These are phyloP conservation scores for Huntiella decipiens DNA, from an alignment of 2,329 filamentous ascomycete genomes.

Conservation along the genomic window DNA sequence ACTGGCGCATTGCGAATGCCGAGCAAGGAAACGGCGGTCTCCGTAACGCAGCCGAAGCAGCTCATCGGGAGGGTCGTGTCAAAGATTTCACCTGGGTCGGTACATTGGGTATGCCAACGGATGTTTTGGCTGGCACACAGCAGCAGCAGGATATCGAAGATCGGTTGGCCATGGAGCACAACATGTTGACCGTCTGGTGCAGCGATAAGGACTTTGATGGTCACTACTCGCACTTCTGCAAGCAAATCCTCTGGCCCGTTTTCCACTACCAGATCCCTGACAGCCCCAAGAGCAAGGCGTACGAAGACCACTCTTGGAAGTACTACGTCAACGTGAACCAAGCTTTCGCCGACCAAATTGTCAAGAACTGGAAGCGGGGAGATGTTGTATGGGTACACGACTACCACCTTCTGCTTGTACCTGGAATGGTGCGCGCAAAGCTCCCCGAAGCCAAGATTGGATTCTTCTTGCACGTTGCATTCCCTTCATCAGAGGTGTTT, in stretches of 20 bases:
- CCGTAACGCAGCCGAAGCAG: constrained; percentile 69
- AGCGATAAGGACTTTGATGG: constrained; percentile 86
- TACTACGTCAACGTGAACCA: constrained; percentile 88
- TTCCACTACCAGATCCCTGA: constrained; percentile 98
- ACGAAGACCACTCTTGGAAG: constrained; percentile 90
- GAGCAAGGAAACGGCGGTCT: constrained; percentile 87
- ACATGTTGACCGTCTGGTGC: constrained; percentile 69
- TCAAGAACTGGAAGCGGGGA: constrained; percentile 81
- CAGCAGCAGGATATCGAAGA: constrained; percentile 73
- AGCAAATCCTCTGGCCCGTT: constrained; percentile 92
- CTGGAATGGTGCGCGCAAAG: constrained; percentile 74
- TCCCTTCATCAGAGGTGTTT: constrained; percentile 92
- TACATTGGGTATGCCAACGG: constrained; percentile 83
- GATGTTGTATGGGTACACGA: constrained; percentile 93
- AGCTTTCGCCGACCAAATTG: constrained; percentile 76
- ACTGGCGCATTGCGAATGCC: constrained; percentile 68
- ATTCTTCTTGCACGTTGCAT: constrained; percentile 88
- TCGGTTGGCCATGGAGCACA: constrained; percentile 58
- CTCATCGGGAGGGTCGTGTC: constrained; percentile 47
- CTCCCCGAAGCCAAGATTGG: constrained; percentile 87
- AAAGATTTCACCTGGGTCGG: constrained; percentile 77
- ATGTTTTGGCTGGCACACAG: constrained; percentile 54
- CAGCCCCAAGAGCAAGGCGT: constrained; percentile 95
- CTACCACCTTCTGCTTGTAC: constrained; percentile 81
- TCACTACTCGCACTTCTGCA: constrained; percentile 91